phyloP scores from a whole-genome alignment of 441 rosid species.

The Capsella rubella region DNA sequence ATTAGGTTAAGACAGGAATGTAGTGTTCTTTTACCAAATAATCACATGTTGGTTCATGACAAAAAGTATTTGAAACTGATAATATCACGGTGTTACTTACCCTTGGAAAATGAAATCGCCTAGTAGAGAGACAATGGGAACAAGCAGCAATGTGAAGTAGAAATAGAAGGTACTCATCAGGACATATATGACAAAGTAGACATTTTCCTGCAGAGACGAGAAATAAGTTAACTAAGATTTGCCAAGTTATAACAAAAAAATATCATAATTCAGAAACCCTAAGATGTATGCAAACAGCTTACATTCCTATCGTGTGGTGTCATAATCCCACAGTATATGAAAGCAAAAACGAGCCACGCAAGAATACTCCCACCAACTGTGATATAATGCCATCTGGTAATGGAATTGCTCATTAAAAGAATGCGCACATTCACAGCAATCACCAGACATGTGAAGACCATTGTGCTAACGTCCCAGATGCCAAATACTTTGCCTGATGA shows the following conservation, averaged over 20 bases:
- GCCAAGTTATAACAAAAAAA: background rate
- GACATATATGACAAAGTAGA: slow-evolving; percentile 81
- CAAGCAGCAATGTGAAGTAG: slow-evolving; percentile 76
- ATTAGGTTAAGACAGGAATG: background rate
- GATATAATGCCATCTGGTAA: slow-evolving; percentile 92
- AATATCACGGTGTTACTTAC: slow-evolving; percentile 48
- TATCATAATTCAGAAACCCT: background rate
- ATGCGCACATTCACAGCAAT: slow-evolving; percentile 95
- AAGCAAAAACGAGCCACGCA: slow-evolving; percentile 89
- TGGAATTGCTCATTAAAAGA: slow-evolving; percentile 93
- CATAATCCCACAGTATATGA: slow-evolving; percentile 72
- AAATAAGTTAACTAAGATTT: slow-evolving; percentile 6
- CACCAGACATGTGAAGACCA: slow-evolving; percentile 97
- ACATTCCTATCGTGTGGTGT: slow-evolving; percentile 67
- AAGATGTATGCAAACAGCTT: slow-evolving; percentile 34
- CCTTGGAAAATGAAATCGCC: slow-evolving; percentile 94
- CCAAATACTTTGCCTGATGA: slow-evolving; percentile 92
- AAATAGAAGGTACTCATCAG: slow-evolving; percentile 92
- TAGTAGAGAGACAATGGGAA: slow-evolving; percentile 86
- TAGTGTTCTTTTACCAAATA: background rate
- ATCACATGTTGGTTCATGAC: background rate
- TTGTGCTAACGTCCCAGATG: slow-evolving; percentile 97
- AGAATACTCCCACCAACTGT: slow-evolving; percentile 94
- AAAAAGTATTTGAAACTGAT: background rate
- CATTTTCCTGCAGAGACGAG: slow-evolving; percentile 72